Conservation (phyloP, 192 early-diverging fungal species). For the Phycomyces blakesleeanus region DNA sequence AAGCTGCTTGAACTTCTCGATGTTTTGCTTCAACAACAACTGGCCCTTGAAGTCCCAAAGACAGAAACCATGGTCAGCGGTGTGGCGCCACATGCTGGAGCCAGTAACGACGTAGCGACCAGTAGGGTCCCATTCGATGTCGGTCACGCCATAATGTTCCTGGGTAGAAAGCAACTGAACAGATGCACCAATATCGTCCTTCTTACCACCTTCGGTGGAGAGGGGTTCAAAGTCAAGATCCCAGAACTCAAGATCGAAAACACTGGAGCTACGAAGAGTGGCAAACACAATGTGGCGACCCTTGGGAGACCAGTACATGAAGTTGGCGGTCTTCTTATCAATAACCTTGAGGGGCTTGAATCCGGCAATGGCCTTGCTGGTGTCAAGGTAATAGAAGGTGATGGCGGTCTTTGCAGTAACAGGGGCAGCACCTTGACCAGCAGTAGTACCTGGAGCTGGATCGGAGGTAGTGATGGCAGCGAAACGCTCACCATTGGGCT, state of each 20-base stretch:
- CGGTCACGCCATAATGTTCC: constrained; percentile 94
- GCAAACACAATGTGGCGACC: constrained; percentile 90
- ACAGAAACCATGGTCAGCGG: constrained; percentile 83
- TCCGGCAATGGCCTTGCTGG: constrained; percentile 58
- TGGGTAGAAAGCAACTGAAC: constrained; percentile 65
- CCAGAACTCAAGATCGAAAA: constrained; percentile 89
- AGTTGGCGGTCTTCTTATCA: constrained; percentile 77
- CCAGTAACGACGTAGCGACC: constrained; percentile 90
- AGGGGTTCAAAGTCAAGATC: constrained; percentile 80
- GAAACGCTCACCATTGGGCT: constrained; percentile 89
- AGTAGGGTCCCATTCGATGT: constrained; percentile 98
- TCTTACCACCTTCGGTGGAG: constrained; percentile 47
- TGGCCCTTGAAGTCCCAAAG: constrained; percentile 92
- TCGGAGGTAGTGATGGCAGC: constrained; percentile 82
- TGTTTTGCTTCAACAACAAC: constrained; percentile 64
- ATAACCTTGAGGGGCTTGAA: constrained; percentile 84
- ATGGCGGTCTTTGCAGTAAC: constrained; percentile 59
- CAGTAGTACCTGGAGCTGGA: constrained; percentile 52
- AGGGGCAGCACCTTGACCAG: constrained; percentile 47
- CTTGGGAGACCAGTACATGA: constrained; percentile 92
- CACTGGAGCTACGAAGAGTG: constrained; percentile 68
- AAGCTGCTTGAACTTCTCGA: constrained; percentile 89
- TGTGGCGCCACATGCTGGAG: constrained; percentile 81
- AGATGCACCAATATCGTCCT: constrained; percentile 48
- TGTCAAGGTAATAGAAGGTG: constrained; percentile 84